Conservation (phyloP, 441 rosid genomes). For the Kokia cookei region DNA sequence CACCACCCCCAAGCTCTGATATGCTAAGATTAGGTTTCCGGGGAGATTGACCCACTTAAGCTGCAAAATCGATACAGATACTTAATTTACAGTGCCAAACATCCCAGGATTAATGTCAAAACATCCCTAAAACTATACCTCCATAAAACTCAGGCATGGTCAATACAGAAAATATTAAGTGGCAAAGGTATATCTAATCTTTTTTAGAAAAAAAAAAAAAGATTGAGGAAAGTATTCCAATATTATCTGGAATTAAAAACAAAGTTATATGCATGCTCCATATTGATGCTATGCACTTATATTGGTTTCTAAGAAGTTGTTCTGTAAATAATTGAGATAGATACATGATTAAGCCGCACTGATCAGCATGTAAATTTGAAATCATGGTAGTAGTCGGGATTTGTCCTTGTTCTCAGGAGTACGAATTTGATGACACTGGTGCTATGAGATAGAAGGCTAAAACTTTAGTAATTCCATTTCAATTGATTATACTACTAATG, state of each 20-base stretch:
- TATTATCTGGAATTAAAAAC: neutral
- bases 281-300: neutral
- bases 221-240: neutral
- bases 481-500: neutral
- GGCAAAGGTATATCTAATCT: neutral
- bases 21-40: conserved; percentile 63
- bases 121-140: neutral
- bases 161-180: neutral
- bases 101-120: neutral
- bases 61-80: conserved; percentile 30
- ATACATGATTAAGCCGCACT: neutral
- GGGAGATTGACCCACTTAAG: conserved; percentile 57
- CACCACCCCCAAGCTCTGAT: conserved; percentile 89
- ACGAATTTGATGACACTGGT: neutral
- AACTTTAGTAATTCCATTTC: neutral
- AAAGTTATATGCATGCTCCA: neutral
- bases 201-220: neutral
- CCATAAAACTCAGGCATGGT: neutral
- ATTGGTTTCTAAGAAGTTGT: neutral
- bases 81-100: neutral
- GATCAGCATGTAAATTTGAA: neutral
- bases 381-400: neutral
- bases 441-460: neutral
- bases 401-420: neutral
- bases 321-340: neutral